phyloP scores from a whole-genome alignment of 805 yeast species.

The Phaffomyces opuntiae region DNA sequence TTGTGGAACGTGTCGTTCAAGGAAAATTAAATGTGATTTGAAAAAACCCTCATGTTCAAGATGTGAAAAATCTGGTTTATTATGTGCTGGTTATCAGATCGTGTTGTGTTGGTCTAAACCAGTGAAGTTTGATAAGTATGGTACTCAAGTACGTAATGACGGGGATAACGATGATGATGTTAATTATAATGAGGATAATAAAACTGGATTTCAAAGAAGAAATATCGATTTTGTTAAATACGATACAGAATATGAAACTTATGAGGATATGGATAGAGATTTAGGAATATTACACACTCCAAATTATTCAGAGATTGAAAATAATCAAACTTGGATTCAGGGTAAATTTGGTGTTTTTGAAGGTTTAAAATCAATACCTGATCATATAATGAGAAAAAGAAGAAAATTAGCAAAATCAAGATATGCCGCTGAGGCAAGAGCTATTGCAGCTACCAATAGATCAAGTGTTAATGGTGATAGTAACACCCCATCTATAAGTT shows the following conservation, averaged over 20 bases:
- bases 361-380: conserved; percentile 27
- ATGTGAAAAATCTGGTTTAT: conserved; percentile 58
- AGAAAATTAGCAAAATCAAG: conserved; percentile 20
- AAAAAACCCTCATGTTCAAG: conserved; percentile 62
- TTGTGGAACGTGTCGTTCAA: conserved; percentile 77
- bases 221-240: conserved; percentile 70
- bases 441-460: neutral
- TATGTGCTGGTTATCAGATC: conserved; percentile 79
- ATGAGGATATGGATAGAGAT: conserved; percentile 78
- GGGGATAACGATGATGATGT: conserved; percentile 11
- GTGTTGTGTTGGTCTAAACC: conserved; percentile 71
- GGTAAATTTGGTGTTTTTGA: conserved; percentile 86
- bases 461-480: too few species aligned
- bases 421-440: conserved; percentile 13
- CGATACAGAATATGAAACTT: conserved; percentile 58
- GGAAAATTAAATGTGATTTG: conserved; percentile 79
- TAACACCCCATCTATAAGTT: too few species aligned
- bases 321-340: conserved; percentile 42
- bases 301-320: conserved; percentile 32
- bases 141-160: conserved; percentile 26
- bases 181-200: conserved; percentile 22
- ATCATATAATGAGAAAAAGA: conserved; percentile 18
- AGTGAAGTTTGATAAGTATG: conserved; percentile 40
- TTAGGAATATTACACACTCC: conserved; percentile 47
- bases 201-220: conserved; percentile 60